Base-by-base conservation (phyloP, 75 land plant genomes). In the Sequoia sempervirens region DNA sequence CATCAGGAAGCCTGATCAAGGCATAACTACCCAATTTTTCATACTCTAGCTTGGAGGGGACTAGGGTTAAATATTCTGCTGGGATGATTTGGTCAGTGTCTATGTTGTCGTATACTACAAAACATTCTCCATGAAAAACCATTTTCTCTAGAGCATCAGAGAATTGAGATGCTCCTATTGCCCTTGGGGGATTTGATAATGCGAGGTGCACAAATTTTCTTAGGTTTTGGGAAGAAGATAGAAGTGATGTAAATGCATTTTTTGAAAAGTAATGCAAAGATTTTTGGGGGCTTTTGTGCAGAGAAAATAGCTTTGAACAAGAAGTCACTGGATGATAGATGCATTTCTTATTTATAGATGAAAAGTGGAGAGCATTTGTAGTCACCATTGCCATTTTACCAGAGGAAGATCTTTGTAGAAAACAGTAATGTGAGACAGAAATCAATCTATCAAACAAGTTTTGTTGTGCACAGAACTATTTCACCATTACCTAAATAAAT, bases 71-170 rank as follows among this genome's bases (percentile, higher is more conserved):
- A 85, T 96, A 89, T 89, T 97, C 99, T 36, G 99, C 96, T 56
- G 98, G 98, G 86, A 97, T 97, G 86, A 97, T 97, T 85, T 97
- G 99, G 84, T 97, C 99, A 11, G 99, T 97, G 88, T 97, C 99
- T 84, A 97, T 97, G 88, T 97, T 97, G 87, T 97, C 96, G 26
- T 86, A 87, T 45, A 97, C 87, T 9, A 97, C 96, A 84, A 94
- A 97, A 86, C 99, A 97, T 79, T 85, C 87, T 75, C 99, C 99
- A 82, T 94, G 96, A 87, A 94, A 94, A 34, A 86, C 18, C 47
- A 61, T 81, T 30, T 84, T 11, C 45, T 61, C 26, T 1, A 82
- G 26, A 43, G 87, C 79, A 10, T 70, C 45, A 46, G 6, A 20
- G 30, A 34, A 36, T 46, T 64, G 83, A 36, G 83, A 30, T 41